Conservation (phyloP, 306 rosid species). For the Dryas alaskensis region DNA sequence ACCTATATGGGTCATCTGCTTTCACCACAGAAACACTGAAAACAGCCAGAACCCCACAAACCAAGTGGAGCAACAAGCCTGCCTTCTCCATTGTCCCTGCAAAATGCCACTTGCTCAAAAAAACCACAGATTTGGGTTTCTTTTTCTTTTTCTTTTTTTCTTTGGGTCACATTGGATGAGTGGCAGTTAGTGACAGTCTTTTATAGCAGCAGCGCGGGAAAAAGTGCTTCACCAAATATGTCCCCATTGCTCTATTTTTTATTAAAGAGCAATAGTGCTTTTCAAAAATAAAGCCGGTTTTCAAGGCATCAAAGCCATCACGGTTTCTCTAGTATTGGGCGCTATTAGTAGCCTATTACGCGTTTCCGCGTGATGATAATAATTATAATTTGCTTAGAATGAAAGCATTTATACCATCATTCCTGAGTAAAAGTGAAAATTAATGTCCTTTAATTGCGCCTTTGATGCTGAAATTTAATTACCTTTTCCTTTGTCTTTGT, state of each 20-base stretch:
- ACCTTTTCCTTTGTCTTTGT: not conserved
- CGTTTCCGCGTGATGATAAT: constrained; percentile 43
- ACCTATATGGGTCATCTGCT: constrained; percentile 78
- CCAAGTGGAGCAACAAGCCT: constrained; percentile 33
- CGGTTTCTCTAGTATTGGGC: not conserved
- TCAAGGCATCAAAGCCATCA: not conserved
- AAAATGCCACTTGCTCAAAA: constrained; percentile 21
- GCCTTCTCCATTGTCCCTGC: constrained; percentile 49
- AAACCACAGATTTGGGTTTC: constrained; percentile 9
- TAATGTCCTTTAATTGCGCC: constrained; percentile 29
- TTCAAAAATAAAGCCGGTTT: not conserved
- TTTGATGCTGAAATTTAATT: constrained; percentile 3
- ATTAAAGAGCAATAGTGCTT: not conserved
- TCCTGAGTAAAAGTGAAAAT: constrained; percentile 6
- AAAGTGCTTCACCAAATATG: constrained; percentile 5
- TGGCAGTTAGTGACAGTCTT: constrained; percentile 18
- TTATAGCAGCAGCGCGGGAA: constrained; percentile 47
- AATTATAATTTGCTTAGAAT: constrained; percentile 15
- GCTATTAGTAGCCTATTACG: constrained; percentile 17
- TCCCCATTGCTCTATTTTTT: not conserved
- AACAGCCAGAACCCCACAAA: constrained; percentile 46
- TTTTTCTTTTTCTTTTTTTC: not conserved
- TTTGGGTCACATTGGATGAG: constrained; percentile 11
- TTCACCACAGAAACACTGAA: constrained; percentile 44
- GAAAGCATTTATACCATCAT: constrained; percentile 20